Percentiles rank a stretch among this genome's conserved stretches.
Conservation (phyloP, 2,329 filamentous ascomycete species). For the Ophiostoma quercus region DNA sequence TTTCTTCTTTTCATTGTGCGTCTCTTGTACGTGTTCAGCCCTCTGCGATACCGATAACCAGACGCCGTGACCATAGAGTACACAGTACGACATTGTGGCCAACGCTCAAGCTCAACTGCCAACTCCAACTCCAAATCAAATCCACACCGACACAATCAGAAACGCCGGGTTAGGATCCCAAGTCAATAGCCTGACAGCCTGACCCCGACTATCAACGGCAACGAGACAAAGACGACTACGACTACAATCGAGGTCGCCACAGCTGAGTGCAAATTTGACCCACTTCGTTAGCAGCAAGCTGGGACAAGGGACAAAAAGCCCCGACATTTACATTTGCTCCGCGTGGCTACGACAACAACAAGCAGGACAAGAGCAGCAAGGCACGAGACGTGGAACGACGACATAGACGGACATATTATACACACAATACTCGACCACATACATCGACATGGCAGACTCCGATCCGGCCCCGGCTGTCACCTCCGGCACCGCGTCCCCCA, state of each 20-base stretch:
- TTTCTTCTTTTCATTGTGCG: not conserved
- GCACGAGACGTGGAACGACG: not conserved
- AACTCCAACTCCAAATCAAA: not conserved
- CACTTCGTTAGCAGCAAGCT: conserved; percentile 13
- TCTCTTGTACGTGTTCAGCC: not conserved
- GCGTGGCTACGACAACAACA: conserved; percentile 5
- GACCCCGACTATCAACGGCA: not conserved
- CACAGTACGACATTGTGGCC: not conserved
- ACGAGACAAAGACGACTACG: not conserved
- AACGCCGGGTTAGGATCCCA: not conserved
- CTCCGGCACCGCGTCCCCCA: conserved; percentile 34
- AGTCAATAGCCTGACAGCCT: not conserved
- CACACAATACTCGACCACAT: not conserved
- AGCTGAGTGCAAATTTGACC: conserved; percentile 1
- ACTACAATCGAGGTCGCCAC: conserved; percentile 1
- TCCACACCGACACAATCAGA: not conserved
- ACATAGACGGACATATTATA: not conserved
- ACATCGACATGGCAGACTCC: conserved; percentile 21
- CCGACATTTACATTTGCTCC: conserved; percentile 12
- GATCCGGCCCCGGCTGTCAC: conserved; percentile 24
- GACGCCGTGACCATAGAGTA: not conserved
- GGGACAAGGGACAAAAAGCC: conserved; percentile 13
- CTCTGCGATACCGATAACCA: not conserved
- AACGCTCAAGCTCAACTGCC: not conserved
- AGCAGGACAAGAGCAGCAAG: not conserved